These are phyloP conservation scores for Rhizophagus clarus DNA, from an alignment of 192 early-diverging fungal genomes.

Conservation along the genomic window DNA sequence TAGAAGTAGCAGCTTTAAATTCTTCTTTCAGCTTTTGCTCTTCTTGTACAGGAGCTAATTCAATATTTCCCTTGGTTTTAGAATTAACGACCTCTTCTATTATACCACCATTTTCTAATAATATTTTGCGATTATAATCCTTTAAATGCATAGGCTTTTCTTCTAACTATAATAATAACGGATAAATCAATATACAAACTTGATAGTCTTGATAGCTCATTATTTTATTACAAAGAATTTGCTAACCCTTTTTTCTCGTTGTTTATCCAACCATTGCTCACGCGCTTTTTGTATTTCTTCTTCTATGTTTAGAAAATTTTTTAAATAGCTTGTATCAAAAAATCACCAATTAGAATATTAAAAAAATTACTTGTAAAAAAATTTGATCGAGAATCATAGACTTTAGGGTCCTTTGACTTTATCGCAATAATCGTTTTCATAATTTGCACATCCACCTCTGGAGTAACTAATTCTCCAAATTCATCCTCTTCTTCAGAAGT, in stretches of 20 bases:
- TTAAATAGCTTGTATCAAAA: not conserved
- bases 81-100: slow-evolving; percentile 50
- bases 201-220: not conserved
- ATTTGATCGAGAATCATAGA: slow-evolving; percentile 75
- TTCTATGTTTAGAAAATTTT: slow-evolving; percentile 33
- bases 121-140: slow-evolving; percentile 81
- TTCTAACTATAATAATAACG: not conserved
- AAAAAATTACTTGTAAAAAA: slow-evolving; percentile 65
- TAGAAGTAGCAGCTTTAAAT: slow-evolving; percentile 57
- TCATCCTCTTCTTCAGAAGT: slow-evolving; percentile 80
- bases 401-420: slow-evolving; percentile 70
- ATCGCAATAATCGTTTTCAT: slow-evolving; percentile 89
- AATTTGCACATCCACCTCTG: slow-evolving; percentile 90
- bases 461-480: slow-evolving; percentile 78
- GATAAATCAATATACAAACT: not conserved
- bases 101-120: slow-evolving; percentile 66
- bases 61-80: slow-evolving; percentile 43
- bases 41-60: slow-evolving; percentile 79
- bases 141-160: slow-evolving; percentile 77
- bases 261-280: slow-evolving; percentile 69
- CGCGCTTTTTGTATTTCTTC: slow-evolving; percentile 61
- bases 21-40: slow-evolving; percentile 76
- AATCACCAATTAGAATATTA: slow-evolving; percentile 4
- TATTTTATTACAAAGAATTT: not conserved
- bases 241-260: slow-evolving; percentile 45